Percentiles rank a stretch among this genome's conserved stretches.
Evolutionary conservation across 345 rosid species (phyloP).

Genomic region (Aquilaria yunnanensis): DNA sequence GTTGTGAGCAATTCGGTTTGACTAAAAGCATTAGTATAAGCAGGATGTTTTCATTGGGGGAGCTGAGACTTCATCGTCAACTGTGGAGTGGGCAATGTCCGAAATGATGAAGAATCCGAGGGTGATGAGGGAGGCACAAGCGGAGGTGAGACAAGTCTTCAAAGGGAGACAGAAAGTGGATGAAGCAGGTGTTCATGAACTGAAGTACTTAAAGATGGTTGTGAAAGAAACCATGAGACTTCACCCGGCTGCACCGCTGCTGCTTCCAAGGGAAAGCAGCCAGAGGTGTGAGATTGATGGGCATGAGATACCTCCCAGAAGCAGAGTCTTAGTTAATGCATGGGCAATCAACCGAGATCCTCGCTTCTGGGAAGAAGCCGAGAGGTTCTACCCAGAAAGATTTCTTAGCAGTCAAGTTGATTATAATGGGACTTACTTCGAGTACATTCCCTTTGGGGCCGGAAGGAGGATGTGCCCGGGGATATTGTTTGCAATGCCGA

Average conservation of each 20-base stretch:
- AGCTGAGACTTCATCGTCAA: constrained; percentile 10
- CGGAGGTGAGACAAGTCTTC: constrained; percentile 2
- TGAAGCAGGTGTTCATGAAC: constrained; percentile 5
- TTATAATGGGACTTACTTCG: neutral
- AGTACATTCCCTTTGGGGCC: constrained; percentile 2
- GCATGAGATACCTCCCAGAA: no score
- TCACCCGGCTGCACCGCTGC: no score
- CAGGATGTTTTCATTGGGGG: constrained; percentile 7
- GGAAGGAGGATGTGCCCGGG: constrained; percentile 10
- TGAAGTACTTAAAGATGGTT: constrained; percentile 3
- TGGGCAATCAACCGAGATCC: constrained; percentile 8
- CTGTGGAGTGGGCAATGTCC: constrained; percentile 9
- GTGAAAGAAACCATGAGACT: constrained; percentile 8
- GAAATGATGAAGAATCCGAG: constrained; percentile 5
- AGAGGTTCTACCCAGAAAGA: constrained; percentile 2
- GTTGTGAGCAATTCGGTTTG: no score
- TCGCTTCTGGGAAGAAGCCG: constrained; percentile 3
- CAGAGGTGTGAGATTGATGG: no score
- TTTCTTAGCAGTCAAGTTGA: neutral
- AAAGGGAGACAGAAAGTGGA: neutral
- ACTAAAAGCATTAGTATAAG: no score
- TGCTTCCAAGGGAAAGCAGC: no score
- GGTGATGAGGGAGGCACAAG: neutral
- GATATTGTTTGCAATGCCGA: neutral
- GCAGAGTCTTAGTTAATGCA: constrained; percentile 1